Percentiles rank a stretch among this genome's conserved stretches.
phyloP scores from a whole-genome alignment of 805 yeast species.

The Candida hispaniensis region DNA sequence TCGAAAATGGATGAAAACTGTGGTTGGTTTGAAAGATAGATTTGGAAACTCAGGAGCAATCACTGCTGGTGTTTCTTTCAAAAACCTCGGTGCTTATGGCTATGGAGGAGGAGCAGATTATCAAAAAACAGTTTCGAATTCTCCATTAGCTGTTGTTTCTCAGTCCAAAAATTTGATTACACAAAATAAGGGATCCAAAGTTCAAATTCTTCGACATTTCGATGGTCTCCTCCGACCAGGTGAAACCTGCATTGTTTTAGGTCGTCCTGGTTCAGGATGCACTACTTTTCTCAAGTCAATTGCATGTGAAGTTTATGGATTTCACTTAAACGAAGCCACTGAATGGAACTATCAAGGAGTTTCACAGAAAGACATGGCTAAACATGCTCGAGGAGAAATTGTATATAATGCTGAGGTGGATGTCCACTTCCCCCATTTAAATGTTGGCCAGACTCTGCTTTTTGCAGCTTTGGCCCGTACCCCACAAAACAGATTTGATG shows the following conservation, averaged over 20 bases:
- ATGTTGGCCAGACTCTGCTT: slow-evolving; percentile 54
- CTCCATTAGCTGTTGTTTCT: slow-evolving; percentile 34
- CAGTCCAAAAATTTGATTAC: slow-evolving; percentile 21
- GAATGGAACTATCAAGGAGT: slow-evolving; percentile 38
- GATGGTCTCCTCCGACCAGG: slow-evolving; percentile 51
- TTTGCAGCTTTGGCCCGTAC: slow-evolving; percentile 54
- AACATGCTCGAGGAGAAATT: slow-evolving; percentile 56
- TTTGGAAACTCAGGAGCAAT: slow-evolving; percentile 28
- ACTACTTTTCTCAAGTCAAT: slow-evolving; percentile 45
- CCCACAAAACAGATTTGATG: slow-evolving; percentile 51
- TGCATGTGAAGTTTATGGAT: slow-evolving; percentile 44
- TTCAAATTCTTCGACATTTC: slow-evolving; percentile 39
- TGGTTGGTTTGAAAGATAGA: slow-evolving; percentile 33
- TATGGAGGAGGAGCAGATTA: slow-evolving; percentile 52
- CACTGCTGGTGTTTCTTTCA: slow-evolving; percentile 49
- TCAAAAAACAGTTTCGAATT: slow-evolving; percentile 46
- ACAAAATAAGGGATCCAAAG: slow-evolving; percentile 26
- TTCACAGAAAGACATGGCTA: slow-evolving; percentile 39
- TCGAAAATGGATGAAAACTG: slow-evolving; percentile 52
- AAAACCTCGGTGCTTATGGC: slow-evolving; percentile 50
- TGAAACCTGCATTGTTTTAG: slow-evolving; percentile 56
- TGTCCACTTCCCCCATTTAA: slow-evolving; percentile 54
- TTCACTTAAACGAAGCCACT: slow-evolving; percentile 39
- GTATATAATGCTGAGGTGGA: slow-evolving; percentile 62
- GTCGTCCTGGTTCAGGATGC: slow-evolving; percentile 75